Evolutionary conservation across 1,284 basidiomycete species (phyloP).

Genomic region (Kwoniella shivajii): DNA sequence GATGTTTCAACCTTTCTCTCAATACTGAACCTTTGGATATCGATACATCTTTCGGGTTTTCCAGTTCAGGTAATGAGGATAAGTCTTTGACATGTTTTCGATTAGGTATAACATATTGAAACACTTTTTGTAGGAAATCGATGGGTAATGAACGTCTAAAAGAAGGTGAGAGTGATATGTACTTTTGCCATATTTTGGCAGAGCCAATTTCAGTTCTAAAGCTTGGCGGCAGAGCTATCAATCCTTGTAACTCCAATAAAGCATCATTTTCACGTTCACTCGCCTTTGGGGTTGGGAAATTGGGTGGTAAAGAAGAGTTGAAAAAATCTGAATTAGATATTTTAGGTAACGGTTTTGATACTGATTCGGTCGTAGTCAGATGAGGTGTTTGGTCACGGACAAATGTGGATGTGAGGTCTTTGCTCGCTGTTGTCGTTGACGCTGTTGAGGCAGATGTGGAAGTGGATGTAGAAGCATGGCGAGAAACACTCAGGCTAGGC

Average conservation of each 20-base stretch:
- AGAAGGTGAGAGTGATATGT: conserved; percentile 7
- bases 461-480: conserved; percentile 6
- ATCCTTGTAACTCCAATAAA: neutral
- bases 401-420: too few species aligned
- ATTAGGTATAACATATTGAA: conserved; percentile 14
- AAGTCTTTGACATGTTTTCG: conserved; percentile 2
- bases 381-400: neutral
- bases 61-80: neutral
- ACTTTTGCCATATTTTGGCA: conserved; percentile 10
- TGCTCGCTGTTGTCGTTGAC: too few species aligned
- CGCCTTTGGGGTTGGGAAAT: neutral
- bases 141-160: conserved; percentile 11
- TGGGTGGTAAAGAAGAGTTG: neutral
- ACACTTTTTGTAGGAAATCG: conserved; percentile 11
- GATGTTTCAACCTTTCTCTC: neutral
- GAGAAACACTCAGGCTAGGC: neutral
- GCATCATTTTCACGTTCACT: neutral
- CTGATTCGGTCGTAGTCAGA: neutral
- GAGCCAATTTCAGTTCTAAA: neutral
- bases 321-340: neutral
- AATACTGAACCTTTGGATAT: neutral
- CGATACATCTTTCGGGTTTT: neutral
- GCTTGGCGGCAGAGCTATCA: conserved; percentile 2
- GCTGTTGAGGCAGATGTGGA: conserved; percentile 1
- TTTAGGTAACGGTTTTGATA: neutral